These are phyloP conservation scores for Gentiana straminea DNA, from an alignment of 257 asterid species.

Conservation along the genomic window DNA sequence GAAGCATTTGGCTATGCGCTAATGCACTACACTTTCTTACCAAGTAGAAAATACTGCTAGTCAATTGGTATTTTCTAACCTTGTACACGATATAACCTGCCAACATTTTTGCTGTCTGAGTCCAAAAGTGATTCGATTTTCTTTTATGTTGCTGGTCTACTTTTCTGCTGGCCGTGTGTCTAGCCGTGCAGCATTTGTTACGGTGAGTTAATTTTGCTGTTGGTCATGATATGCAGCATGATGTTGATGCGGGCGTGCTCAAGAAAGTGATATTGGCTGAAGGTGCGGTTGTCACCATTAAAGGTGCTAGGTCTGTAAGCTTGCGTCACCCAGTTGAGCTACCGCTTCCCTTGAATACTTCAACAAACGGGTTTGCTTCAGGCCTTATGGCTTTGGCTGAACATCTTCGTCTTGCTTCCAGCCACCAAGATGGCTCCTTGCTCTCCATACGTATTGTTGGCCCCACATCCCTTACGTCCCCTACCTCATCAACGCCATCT, in stretches of 20 bases:
- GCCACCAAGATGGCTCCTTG: conserved; percentile 35
- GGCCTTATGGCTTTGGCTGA: conserved; percentile 76
- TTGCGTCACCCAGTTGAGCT: conserved; percentile 77
- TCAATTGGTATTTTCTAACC: no score
- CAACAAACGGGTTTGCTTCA: conserved; percentile 53
- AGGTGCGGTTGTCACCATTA: conserved; percentile 89
- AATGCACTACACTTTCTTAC: no score
- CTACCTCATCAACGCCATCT: conserved; percentile 48
- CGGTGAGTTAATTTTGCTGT: neutral
- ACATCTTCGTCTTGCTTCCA: conserved; percentile 53
- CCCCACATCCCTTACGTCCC: conserved; percentile 78
- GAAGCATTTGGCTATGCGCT: no score
- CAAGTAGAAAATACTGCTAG: no score
- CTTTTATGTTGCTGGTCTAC: no score
- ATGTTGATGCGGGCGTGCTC: conserved; percentile 71
- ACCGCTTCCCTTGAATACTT: conserved; percentile 74
- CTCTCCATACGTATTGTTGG: conserved; percentile 92
- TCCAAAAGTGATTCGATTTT: no score
- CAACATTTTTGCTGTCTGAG: no score
- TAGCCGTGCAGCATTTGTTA: no score
- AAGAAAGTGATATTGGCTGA: conserved; percentile 84
- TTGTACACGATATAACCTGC: no score
- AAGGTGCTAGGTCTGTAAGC: conserved; percentile 97
- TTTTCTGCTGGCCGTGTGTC: no score
- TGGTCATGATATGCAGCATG: conserved; percentile 33